Base-by-base conservation (phyloP, 2,329 filamentous ascomycete species). In the Xylaria sp. region DNA sequence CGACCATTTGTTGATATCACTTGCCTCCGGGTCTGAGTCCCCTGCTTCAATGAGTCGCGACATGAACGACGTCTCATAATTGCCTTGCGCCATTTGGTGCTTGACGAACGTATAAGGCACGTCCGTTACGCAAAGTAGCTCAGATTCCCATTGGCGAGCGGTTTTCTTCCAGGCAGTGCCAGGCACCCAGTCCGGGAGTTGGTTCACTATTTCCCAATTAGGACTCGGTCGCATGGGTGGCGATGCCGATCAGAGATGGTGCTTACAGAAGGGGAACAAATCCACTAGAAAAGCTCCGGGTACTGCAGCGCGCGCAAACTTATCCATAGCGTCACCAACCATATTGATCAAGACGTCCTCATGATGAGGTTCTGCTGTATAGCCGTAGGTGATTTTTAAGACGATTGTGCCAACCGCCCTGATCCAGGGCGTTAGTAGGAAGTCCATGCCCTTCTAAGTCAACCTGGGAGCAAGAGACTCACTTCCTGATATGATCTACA, bases 281-380 rank as follows among this genome's bases (percentile, higher is more conserved):
- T 78, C 76, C 5, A 76, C 75, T 25, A 74, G 44, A 59, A 72
- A 78, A 7, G 72, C 63, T 2, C 75, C 73, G 0, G 74, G 73
- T 0, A 71, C 63, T 7, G 65, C 67, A 5, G 71, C 72, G 5
- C 49, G 50, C 0, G 57, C 47, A 44, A 78, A 75, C 7, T 73
- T 66, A 0, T 69, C 69, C 63, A 76, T 72, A 0, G 70, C 62
- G 3, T 68, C 56, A 42, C 69, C 63, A 22, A 68, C 71, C 25
- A 73, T 44, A 11, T 57, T 33, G 6, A 76, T 66, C 15, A 77
- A 65, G 5, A 71, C 69, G 27, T 78, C 76, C 1, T 59, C 27
- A 22, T 50, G 36, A 5, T 72, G 56, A 3, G 72, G n/a, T 31
- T 74, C 68, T 9, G 68, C 67, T 9, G 63, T 70, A 59, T 78